phyloP scores from a whole-genome alignment of 495 filamentous ascomycete species.

The Ascodesmis nigricans region DNA sequence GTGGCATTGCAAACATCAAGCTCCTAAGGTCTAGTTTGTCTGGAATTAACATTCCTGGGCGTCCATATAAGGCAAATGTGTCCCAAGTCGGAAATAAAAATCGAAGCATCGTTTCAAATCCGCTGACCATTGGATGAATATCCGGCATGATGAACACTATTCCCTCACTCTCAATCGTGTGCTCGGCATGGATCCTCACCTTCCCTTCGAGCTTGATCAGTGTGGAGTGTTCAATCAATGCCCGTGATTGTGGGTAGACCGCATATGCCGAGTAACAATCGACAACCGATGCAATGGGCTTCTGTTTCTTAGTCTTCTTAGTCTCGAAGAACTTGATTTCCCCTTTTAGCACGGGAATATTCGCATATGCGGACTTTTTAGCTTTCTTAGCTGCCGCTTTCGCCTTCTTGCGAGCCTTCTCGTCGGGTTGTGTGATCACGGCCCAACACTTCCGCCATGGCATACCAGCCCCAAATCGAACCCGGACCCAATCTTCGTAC shows the following conservation, averaged over 20 bases:
- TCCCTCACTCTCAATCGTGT: conserved; percentile 56
- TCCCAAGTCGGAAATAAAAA: conserved; percentile 91
- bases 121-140: conserved; percentile 65
- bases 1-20: conserved; percentile 96
- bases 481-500: conserved; percentile 82
- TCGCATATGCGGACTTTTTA: conserved; percentile 42
- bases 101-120: conserved; percentile 91
- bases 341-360: conserved; percentile 46
- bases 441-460: conserved; percentile 96
- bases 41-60: conserved; percentile 66
- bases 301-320: conserved; percentile 79
- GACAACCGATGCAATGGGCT: conserved; percentile 73
- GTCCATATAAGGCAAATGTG: conserved; percentile 76
- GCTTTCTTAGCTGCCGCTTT: conserved; percentile 64
- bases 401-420: conserved; percentile 68
- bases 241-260: conserved; percentile 84
- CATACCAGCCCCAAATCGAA: conserved; percentile 86
- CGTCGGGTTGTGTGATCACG: conserved; percentile 74
- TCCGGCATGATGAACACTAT: conserved; percentile 98
- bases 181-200: conserved; percentile 60
- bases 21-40: conserved; percentile 69
- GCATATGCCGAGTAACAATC: conserved; percentile 85
- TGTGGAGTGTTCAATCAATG: conserved; percentile 81
- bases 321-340: conserved; percentile 84
- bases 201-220: conserved; percentile 83